Percentiles rank a stretch among this genome's conserved stretches.
These are phyloP conservation scores for Pichia manshurica DNA, from an alignment of 805 yeast genomes.

Conservation along the genomic window DNA sequence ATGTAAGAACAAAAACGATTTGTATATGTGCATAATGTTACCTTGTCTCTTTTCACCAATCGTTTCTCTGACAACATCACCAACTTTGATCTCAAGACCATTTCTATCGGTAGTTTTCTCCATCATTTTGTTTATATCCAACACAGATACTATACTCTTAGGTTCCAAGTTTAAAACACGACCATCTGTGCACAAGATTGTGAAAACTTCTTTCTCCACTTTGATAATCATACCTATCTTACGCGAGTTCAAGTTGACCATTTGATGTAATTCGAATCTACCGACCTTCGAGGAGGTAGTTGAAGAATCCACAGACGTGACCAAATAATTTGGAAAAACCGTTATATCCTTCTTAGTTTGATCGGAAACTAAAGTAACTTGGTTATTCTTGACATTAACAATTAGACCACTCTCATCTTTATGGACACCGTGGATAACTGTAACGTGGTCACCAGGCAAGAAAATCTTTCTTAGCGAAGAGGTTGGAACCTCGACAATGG, in stretches of 20 bases:
- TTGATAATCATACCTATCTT: slow-evolving; percentile 84
- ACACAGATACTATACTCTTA: slow-evolving; percentile 73
- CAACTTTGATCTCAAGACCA: slow-evolving; percentile 81
- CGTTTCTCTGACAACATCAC: slow-evolving; percentile 86
- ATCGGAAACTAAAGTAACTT: slow-evolving; percentile 85
- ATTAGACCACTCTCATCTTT: slow-evolving; percentile 93
- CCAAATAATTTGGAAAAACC: slow-evolving; percentile 86
- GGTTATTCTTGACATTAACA: slow-evolving; percentile 72
- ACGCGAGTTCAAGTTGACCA: slow-evolving; percentile 81
- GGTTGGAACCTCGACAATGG: slow-evolving; percentile 71
- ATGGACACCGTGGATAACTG: slow-evolving; percentile 87
- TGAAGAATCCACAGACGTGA: slow-evolving; percentile 81
- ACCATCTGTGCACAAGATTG: slow-evolving; percentile 78
- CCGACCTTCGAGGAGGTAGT: slow-evolving; percentile 67
- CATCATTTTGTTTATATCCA: slow-evolving; percentile 57
- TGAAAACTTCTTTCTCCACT: slow-evolving; percentile 82
- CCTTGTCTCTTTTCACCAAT: slow-evolving; percentile 87
- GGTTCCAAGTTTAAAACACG: slow-evolving; percentile 67
- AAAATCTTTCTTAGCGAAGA: slow-evolving; percentile 80
- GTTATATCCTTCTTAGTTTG: slow-evolving; percentile 84
- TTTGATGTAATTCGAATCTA: slow-evolving; percentile 79
- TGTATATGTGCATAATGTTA: slow-evolving; percentile 77
- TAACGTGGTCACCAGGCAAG: slow-evolving; percentile 89
- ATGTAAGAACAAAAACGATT: slow-evolving; percentile 71
- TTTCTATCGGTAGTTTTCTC: slow-evolving; percentile 80